Base-by-base conservation (phyloP, 441 rosid species). In the Eutrema salsugineum region DNA sequence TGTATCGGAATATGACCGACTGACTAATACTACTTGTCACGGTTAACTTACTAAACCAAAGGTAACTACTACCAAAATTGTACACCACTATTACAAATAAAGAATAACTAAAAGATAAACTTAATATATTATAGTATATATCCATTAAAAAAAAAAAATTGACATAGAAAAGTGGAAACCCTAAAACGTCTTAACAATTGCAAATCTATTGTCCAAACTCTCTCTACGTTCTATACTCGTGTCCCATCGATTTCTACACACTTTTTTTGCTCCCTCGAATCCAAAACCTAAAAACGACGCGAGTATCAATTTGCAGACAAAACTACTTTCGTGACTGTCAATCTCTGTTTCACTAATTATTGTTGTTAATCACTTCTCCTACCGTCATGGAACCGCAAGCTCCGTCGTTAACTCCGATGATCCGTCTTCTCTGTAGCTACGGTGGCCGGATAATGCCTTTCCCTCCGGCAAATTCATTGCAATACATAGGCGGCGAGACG, bases 381-480 rank as follows among this genome's bases (percentile, higher is more conserved):
- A 5, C 17, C n/a, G 4, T 20, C 62, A 62, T 71, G 75, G 55
- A 71, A 71, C 68, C 30, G 2, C 36, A 14, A 49, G 32, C 32
- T 39, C 67, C 43, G 16, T 40, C 46, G 55, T 43, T 24, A 53
- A n/a, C 3, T 0, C 39, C 70, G 0, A 73, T 38, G 2, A 66
- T 73, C 7, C 77, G 71, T 27, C 60, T 73, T 0, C 58, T 38
- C 17, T 73, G 77, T 27, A 73, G 66, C 44, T 57, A 56, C 51
- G 38, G 60, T 65, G 77, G 77, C 14, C 77, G 59, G 8, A 57
- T 73, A 57, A 65, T 50, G 7, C 71, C 53, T 15, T 5, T 54
- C 30, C 57, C 40, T 3, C 70, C 55, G 0, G 10, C 48, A 36
- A 72, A 65, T 3, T 9, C 17, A 17, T 51, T 72, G 2, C 50